phyloP scores from a whole-genome alignment of 192 early-diverging fungal genomes.

The Podila verticillata region DNA sequence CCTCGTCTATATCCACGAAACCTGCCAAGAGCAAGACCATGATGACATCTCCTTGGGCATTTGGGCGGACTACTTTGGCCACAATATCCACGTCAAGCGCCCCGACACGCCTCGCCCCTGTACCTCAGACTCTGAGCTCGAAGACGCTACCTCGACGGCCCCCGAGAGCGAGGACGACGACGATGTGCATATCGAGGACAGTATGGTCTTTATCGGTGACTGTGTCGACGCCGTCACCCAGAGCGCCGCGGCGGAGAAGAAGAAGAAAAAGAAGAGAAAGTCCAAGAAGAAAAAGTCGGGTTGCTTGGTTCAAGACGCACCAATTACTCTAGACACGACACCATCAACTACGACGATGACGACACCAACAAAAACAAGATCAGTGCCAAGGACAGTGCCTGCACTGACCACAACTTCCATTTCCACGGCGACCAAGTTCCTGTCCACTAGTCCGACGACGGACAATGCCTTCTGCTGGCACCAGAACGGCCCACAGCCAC shows the following conservation, averaged over 20 bases:
- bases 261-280: constrained; percentile 1
- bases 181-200: not conserved
- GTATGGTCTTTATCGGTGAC: not conserved
- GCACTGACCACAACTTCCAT: too few species aligned
- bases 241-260: not conserved
- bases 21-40: too few species aligned
- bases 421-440: too few species aligned
- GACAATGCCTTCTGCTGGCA: not conserved
- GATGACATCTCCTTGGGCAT: too few species aligned
- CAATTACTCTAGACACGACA: not conserved
- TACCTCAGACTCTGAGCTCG: not conserved
- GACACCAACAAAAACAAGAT: too few species aligned
- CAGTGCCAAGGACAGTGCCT: too few species aligned
- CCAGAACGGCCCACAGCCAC: not conserved
- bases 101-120: too few species aligned
- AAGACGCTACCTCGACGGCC: not conserved
- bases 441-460: too few species aligned
- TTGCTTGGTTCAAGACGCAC: not conserved
- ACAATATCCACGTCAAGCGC: too few species aligned
- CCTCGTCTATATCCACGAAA: too few species aligned
- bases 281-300: not conserved
- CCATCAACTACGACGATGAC: not conserved
- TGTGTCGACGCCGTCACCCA: not conserved
- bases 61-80: too few species aligned
- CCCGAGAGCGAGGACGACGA: not conserved